Evolutionary conservation across 805 yeast species (phyloP).

Genomic region (Spathaspora passalidarum): DNA sequence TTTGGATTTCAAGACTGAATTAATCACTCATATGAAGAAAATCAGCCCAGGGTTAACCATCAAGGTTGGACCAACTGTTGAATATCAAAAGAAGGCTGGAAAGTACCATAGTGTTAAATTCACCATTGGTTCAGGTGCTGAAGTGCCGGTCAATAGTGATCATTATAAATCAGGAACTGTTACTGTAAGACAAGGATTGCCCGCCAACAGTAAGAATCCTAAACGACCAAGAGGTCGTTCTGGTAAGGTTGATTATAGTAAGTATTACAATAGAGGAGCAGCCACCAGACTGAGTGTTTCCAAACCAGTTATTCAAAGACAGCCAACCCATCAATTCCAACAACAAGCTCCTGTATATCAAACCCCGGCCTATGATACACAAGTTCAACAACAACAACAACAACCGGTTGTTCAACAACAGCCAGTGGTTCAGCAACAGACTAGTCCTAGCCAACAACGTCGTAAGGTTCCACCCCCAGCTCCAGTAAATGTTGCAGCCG

Average conservation of each 20-base stretch:
- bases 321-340: slow-evolving; percentile 8
- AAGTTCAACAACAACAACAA: slow-evolving; percentile 18
- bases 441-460: slow-evolving; percentile 8
- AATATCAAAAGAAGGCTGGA: slow-evolving; percentile 90
- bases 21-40: slow-evolving; percentile 69
- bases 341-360: slow-evolving; percentile 17
- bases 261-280: slow-evolving; percentile 36
- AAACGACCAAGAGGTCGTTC: slow-evolving; percentile 67
- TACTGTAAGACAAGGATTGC: slow-evolving; percentile 74
- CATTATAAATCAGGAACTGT: slow-evolving; percentile 85
- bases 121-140: slow-evolving; percentile 45
- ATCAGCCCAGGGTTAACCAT: slow-evolving; percentile 57
- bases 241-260: slow-evolving; percentile 38
- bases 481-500: slow-evolving; percentile 11
- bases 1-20: slow-evolving; percentile 84
- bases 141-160: slow-evolving; percentile 70
- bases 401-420: slow-evolving; percentile 8
- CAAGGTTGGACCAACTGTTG: slow-evolving; percentile 66
- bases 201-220: slow-evolving; percentile 67
- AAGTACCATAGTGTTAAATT: slow-evolving; percentile 74
- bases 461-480: slow-evolving; percentile 17
- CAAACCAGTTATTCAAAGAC: slow-evolving; percentile 2
- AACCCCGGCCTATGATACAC: slow-evolving; percentile 17
- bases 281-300: slow-evolving; percentile 4
- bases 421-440: slow-evolving; percentile 6